phyloP scores from a whole-genome alignment of 2,329 filamentous ascomycete species.

The Penicillium oxalicum region DNA sequence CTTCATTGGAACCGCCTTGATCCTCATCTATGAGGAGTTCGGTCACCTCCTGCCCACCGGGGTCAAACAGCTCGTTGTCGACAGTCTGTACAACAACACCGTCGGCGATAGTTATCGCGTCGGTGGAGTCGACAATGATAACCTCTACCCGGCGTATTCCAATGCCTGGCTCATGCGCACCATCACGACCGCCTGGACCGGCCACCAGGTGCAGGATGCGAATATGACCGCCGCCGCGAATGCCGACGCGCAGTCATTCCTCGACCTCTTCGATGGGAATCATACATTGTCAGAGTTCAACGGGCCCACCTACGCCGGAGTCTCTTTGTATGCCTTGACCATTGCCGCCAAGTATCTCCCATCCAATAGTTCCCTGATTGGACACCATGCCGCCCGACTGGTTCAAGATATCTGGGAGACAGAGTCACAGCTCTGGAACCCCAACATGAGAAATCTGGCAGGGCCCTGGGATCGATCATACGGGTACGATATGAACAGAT shows the following conservation, averaged over 20 bases:
- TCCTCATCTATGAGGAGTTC: conserved; percentile 17
- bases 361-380: conserved; percentile 48
- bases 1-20: conserved; percentile 16
- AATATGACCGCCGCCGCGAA: conserved; percentile 58
- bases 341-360: conserved; percentile 57
- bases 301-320: conserved; percentile 57
- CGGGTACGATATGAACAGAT: conserved; percentile 59
- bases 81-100: conserved; percentile 51
- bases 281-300: conserved; percentile 59
- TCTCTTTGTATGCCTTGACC: conserved; percentile 54
- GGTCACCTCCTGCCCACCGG: conserved; percentile 39
- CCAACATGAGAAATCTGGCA: conserved; percentile 55
- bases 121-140: conserved; percentile 55
- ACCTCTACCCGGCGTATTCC: conserved; percentile 57
- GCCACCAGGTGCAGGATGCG: conserved; percentile 46
- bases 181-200: conserved; percentile 55
- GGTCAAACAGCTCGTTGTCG: conserved; percentile 43
- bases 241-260: conserved; percentile 49
- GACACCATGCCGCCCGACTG: conserved; percentile 50
- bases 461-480: conserved; percentile 61
- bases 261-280: conserved; percentile 52
- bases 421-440: conserved; percentile 51
- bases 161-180: conserved; percentile 61
- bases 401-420: conserved; percentile 47
- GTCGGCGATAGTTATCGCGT: conserved; percentile 58